These are phyloP conservation scores for Yarrowia sp. DNA, from an alignment of 805 yeast species.

Conservation along the genomic window DNA sequence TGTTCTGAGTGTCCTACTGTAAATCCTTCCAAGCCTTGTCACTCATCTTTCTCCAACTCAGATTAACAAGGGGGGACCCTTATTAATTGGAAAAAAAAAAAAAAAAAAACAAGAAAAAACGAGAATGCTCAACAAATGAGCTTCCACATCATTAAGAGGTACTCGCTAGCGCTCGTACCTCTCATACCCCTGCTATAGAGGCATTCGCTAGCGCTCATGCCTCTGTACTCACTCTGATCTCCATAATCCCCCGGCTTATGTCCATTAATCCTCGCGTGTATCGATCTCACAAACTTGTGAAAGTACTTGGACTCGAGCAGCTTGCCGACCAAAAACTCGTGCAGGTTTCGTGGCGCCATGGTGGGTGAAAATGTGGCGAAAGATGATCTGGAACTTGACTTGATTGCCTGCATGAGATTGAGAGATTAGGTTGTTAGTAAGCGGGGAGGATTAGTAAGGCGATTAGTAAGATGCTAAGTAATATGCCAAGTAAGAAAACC, in stretches of 20 bases:
- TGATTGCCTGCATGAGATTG: conserved; percentile 16
- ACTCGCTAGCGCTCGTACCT: too few species aligned
- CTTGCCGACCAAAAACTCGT: conserved; percentile 31
- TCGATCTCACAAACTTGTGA: conserved; percentile 34
- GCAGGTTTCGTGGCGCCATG: conserved; percentile 27
- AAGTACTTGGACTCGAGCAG: conserved; percentile 28
- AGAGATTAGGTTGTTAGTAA: background rate
- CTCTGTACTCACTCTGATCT: conserved; percentile 25
- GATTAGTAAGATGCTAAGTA: too few species aligned
- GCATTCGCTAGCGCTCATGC: background rate
- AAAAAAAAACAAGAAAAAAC: too few species aligned
- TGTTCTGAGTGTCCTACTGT: too few species aligned
- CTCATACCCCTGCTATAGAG: background rate
- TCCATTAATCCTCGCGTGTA: conserved; percentile 29
- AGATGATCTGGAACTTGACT: background rate
- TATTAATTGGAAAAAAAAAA: too few species aligned
- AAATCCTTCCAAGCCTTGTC: too few species aligned
- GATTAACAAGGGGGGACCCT: too few species aligned
- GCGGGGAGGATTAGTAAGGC: background rate
- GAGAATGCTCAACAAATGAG: too few species aligned
- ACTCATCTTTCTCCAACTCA: too few species aligned
- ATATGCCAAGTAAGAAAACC: too few species aligned
- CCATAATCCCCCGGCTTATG: conserved; percentile 18
- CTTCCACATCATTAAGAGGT: too few species aligned
- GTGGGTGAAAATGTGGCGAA: background rate